Evolutionary conservation across 495 filamentous ascomycete species (phyloP).

Genomic region (Mycothermus thermophilus): DNA sequence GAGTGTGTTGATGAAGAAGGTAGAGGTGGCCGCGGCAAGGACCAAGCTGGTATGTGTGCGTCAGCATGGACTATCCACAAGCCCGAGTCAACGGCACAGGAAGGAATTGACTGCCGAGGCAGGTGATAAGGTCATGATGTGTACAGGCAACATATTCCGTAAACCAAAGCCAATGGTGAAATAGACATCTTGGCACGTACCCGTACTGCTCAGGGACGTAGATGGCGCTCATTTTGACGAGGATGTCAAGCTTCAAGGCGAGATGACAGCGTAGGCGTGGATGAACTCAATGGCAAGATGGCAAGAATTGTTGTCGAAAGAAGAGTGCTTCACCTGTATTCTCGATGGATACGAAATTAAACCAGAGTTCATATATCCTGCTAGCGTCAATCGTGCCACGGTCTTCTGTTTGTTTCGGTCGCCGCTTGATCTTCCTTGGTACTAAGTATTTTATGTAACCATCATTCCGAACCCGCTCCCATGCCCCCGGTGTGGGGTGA

Average conservation of each 20-base stretch:
- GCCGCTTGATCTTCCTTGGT: too few relatives aligned
- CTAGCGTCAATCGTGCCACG: neutral
- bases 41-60: conserved; percentile 28
- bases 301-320: neutral
- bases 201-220: conserved; percentile 28
- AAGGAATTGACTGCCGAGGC: too few relatives aligned
- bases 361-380: conserved; percentile 4
- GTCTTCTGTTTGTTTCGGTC: conserved; percentile 2
- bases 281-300: too few relatives aligned
- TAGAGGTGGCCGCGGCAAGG: conserved; percentile 45
- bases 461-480: too few relatives aligned
- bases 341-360: too few relatives aligned
- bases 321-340: too few relatives aligned
- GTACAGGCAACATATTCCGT: too few relatives aligned
- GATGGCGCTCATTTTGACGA: conserved; percentile 16
- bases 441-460: conserved; percentile 6
- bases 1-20: conserved; percentile 40
- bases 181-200: conserved; percentile 11
- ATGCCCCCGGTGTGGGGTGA: neutral
- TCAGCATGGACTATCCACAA: too few relatives aligned
- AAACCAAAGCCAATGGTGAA: too few relatives aligned
- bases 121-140: too few relatives aligned
- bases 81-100: too few relatives aligned
- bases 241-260: neutral
- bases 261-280: neutral